Evolutionary conservation across 176 grass and related monocot species (phyloP).

Genomic region (Oryza nivara): DNA sequence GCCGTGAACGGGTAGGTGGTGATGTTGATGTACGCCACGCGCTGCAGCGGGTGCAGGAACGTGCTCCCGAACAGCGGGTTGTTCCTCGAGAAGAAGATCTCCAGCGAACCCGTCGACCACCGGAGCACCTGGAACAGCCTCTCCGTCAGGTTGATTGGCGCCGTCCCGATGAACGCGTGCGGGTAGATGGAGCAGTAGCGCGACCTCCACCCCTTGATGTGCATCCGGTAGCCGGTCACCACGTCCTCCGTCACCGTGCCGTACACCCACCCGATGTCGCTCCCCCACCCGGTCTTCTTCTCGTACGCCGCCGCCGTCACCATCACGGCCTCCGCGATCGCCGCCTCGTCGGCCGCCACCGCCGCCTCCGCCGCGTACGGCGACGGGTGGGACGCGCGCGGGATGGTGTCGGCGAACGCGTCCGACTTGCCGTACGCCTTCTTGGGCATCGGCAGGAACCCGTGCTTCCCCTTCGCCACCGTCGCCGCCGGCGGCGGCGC

Average conservation of each 20-base stretch:
- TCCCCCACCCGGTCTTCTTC: conserved; percentile 71
- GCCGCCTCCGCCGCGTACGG: conserved; percentile 12
- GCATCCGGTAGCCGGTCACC: conserved; percentile 79
- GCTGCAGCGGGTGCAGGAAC: conserved; percentile 77
- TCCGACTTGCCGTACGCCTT: conserved; percentile 68
- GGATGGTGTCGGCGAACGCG: conserved; percentile 65
- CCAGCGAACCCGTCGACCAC: conserved; percentile 81
- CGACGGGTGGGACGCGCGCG: conserved; percentile 53
- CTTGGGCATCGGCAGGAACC: conserved; percentile 53
- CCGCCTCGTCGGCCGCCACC: conserved; percentile 25
- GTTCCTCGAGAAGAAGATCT: conserved; percentile 96
- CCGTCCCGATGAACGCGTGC: conserved; percentile 82
- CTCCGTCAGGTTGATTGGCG: conserved; percentile 79
- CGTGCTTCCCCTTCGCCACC: conserved; percentile 54
- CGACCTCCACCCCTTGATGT: conserved; percentile 75
- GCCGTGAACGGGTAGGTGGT: conserved; percentile 94
- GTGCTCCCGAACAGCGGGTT: conserved; percentile 81
- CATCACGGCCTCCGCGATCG: conserved; percentile 44
- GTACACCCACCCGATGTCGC: conserved; percentile 70
- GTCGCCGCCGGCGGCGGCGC: not conserved
- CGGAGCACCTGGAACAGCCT: conserved; percentile 78
- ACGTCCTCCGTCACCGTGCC: conserved; percentile 82
- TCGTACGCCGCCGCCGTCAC: conserved; percentile 65
- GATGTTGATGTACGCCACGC: conserved; percentile 93
- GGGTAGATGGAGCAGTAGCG: conserved; percentile 81